Percentiles rank a stretch among this genome's conserved stretches.
phyloP scores from a whole-genome alignment of 2,329 filamentous ascomycete genomes.

The Aspergillus proliferans region DNA sequence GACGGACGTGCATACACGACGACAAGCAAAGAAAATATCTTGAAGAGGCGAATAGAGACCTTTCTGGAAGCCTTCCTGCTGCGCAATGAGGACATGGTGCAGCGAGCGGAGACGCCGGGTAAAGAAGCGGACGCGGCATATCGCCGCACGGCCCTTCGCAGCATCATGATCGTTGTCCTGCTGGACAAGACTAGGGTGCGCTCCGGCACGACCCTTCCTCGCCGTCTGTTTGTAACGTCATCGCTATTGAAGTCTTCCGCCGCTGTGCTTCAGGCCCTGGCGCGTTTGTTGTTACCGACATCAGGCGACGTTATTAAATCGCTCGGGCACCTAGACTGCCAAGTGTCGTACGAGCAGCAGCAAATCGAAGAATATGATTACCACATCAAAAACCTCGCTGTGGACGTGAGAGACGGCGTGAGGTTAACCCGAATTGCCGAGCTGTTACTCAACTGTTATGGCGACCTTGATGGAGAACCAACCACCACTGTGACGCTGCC shows the following conservation, averaged over 20 bases:
- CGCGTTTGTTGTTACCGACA: constrained; percentile 51
- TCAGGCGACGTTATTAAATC: constrained; percentile 52
- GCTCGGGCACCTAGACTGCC: constrained; percentile 52
- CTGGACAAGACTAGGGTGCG: constrained; percentile 50
- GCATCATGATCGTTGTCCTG: constrained; percentile 54
- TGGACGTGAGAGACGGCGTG: constrained; percentile 58
- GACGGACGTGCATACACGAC: neutral
- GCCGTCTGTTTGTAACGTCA: constrained; percentile 46
- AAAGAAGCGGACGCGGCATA: constrained; percentile 43
- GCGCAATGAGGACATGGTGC: constrained; percentile 49
- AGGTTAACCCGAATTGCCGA: constrained; percentile 56
- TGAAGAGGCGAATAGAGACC: constrained; percentile 41
- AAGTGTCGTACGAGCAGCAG: constrained; percentile 49
- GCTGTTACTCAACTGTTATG: constrained; percentile 45
- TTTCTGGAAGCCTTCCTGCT: constrained; percentile 56
- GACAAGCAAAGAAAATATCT: constrained; percentile 16
- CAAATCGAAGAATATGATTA: constrained; percentile 55
- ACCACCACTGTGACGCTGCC: constrained; percentile 43
- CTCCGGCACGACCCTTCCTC: constrained; percentile 21
- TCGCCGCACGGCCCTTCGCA: constrained; percentile 52
- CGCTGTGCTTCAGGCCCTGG: constrained; percentile 47
- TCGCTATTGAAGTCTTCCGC: constrained; percentile 53
- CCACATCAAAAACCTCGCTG: constrained; percentile 53
- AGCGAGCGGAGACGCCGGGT: constrained; percentile 8
- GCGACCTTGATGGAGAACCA: constrained; percentile 28